Conservation (phyloP, 768 basidiomycete genomes). For the Chalciporus pseudorubinellus region DNA sequence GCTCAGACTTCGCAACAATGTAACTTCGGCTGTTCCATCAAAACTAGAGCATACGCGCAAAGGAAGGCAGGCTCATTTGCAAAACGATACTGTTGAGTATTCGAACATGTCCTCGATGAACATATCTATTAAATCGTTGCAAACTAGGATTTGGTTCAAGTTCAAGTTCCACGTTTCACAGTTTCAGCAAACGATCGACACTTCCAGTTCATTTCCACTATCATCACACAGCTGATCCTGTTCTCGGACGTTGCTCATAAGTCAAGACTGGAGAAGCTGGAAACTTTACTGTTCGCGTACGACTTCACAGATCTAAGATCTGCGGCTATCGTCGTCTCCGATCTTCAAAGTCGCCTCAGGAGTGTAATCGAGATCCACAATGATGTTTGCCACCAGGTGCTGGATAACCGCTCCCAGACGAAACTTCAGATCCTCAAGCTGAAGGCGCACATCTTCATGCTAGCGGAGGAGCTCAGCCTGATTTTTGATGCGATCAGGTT, state of each 20-base stretch:
- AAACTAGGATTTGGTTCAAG: constrained; percentile 71
- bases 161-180: constrained; percentile 83
- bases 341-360: constrained; percentile 72
- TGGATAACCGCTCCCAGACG: constrained; percentile 34
- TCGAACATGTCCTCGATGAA: background rate
- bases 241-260: constrained; percentile 87
- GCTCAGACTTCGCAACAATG: constrained; percentile 72
- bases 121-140: constrained; percentile 11
- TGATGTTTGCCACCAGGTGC: constrained; percentile 37
- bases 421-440: constrained; percentile 62
- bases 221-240: constrained; percentile 84
- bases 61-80: constrained; percentile 45
- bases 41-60: constrained; percentile 36
- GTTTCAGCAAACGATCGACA: constrained; percentile 81
- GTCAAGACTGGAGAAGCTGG: constrained; percentile 70
- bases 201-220: constrained; percentile 81
- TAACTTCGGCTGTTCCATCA: constrained; percentile 49
- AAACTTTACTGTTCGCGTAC: constrained; percentile 81
- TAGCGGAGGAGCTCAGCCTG: constrained; percentile 76
- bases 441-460: constrained; percentile 66
- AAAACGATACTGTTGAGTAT: constrained; percentile 58
- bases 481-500: constrained; percentile 85
- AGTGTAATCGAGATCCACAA: constrained; percentile 53
- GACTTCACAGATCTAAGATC: constrained; percentile 79
- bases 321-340: constrained; percentile 67